Base-by-base conservation (phyloP, 2,329 filamentous ascomycete genomes). In the Xylariaceae sp. region DNA sequence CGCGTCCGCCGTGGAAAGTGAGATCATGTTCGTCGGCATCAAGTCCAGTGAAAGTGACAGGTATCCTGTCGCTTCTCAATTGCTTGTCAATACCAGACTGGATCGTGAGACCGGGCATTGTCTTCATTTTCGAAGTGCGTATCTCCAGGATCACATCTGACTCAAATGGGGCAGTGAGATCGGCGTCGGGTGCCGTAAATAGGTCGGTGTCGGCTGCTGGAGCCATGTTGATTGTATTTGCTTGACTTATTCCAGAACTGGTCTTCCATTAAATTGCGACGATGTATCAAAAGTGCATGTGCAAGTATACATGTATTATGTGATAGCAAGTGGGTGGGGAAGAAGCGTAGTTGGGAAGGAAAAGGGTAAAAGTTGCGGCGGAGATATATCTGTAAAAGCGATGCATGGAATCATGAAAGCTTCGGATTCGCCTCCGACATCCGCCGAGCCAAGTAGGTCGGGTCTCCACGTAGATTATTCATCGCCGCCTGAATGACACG, bases 1-100 rank as follows among this genome's bases (percentile, higher is more conserved):
- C 84, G 0, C 70, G 66, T 0, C 83, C 82, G 6, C 83, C 82
- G 53, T 87, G 84, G 47, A 82, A 81, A 1, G 76, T 79, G 22
- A 74, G 77, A 48, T 85, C 82, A 51, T 87, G 83, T 61, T 86
- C 81, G 54, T 87, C 84, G 5, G 70, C 76, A 14, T 78, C 73
- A 13, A 86, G 74, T 0, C 84, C 84, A 2, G 76, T 59, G 17
- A 67, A 70, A 2, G 66, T 70, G 34, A 84, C 73, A 3, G 70
- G 64, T 3, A 83, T 69, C 0, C 75, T 74, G 0, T 71, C 76
- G 2, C 66, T 31, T 6, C 75, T 70, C 2, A 73, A 48, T 0
- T 58, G 60, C 62, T 85, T 85, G 68, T 81, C 76, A 54, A 86
- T 87, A 1, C 79, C 83, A 0, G 79, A 79, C 50, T 73, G 69